Evolutionary conservation across 768 basidiomycete species (phyloP), one percentile per base, ranked within the genome.

Genomic region (Termitomyces sp.): DNA sequence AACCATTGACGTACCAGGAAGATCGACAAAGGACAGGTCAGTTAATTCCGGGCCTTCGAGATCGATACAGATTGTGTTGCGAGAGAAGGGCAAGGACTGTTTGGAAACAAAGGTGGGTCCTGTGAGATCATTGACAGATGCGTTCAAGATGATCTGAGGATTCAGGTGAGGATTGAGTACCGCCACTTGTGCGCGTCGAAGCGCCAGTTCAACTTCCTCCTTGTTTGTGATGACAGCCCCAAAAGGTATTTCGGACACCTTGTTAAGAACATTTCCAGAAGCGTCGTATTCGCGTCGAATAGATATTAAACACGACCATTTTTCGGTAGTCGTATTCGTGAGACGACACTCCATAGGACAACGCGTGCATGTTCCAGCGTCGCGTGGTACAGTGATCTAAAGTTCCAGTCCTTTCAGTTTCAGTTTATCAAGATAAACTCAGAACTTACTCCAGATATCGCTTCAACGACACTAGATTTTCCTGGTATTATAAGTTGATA

Each of bases 361-460:
- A 39, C 76, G 67, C 8, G 74, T 83, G 63, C 81, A 82, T 7
- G 81, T 83, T 2, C 81, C 81, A 4, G 77, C 70, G 63, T 79
- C 80, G 39, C 81, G 74, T 3, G 81, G 83, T 13, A 84, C 79
- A 32, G 70, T 79, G 60, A 83, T 81, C 78, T 79, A 18, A 15
- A 38, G 2, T 32, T 20, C n/a, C 22, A 13, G 24, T n/a, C 1
- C 28, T 18, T 36, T 44, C 1, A 11, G 9, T 36, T n/a, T 24
- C 40, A 44, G 39, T 16, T 33, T 2, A 12, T 35, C 5, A 12
- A 40, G 51, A 35, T 24, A 22, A 16, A 28, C 36, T 35, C 13
- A 7, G 28, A 38, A 52, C 71, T 57, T 60, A 81, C 79, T 15
- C 79, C 79, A 12, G 78, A 78, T 22, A 84, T 81, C 1, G 83